Conservation (phyloP, 495 filamentous ascomycete genomes). For the Parachaetomium inaequale region DNA sequence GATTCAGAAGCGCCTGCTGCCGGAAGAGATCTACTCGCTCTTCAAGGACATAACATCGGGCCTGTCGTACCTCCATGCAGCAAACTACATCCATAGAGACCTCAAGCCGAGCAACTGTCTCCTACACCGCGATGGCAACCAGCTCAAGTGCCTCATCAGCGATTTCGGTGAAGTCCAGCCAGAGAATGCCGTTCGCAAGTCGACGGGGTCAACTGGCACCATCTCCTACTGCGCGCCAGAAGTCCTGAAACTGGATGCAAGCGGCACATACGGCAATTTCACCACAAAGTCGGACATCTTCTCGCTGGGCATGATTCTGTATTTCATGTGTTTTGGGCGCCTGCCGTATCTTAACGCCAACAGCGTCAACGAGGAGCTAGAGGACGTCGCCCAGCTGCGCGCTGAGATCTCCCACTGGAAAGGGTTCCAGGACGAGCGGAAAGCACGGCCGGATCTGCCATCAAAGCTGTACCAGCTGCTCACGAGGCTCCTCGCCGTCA, state of each 20-base stretch:
- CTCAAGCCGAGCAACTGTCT: conserved; percentile 95
- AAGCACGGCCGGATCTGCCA: conserved; percentile 76
- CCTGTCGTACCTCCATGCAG: conserved; percentile 82
- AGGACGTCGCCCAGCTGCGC: conserved; percentile 85
- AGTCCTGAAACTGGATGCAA: conserved; percentile 68
- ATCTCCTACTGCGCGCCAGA: conserved; percentile 98
- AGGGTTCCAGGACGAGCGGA: conserved; percentile 73
- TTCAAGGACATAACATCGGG: conserved; percentile 95
- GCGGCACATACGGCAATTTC: conserved; percentile 81
- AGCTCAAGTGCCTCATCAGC: conserved; percentile 78
- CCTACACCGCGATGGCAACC: conserved; percentile 68
- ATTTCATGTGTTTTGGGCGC: conserved; percentile 92
- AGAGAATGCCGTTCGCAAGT: conserved; percentile 72
- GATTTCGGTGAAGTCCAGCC: conserved; percentile 95
- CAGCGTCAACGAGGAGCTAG: conserved; percentile 80
- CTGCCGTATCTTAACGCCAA: conserved; percentile 85
- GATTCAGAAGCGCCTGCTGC: conserved; percentile 61
- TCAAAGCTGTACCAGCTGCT: conserved; percentile 81
- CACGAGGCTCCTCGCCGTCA: conserved; percentile 71
- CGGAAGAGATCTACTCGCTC: conserved; percentile 94
- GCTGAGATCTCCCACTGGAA: conserved; percentile 84
- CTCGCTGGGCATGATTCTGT: conserved; percentile 94
- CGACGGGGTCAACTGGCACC: conserved; percentile 90
- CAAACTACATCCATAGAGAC: conserved; percentile 94
- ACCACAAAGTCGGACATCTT: conserved; percentile 96